Evolutionary conservation across 1,139 yeast genomes (phyloP).

Genomic region (Debaryomycetaceae sp.): DNA sequence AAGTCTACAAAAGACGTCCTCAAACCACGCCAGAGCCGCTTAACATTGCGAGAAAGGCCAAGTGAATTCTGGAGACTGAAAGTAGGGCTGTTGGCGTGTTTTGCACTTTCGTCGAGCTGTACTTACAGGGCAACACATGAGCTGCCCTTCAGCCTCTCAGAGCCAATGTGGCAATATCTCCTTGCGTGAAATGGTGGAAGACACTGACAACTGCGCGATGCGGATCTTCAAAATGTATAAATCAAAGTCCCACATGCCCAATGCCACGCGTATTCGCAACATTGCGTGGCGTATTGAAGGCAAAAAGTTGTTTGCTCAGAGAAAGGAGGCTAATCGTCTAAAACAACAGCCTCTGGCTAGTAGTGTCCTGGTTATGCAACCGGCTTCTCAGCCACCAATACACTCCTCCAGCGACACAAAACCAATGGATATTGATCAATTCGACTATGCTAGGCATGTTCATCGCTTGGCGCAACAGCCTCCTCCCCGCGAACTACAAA

Average conservation of each 20-base stretch:
- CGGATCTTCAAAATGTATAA: slow-evolving; percentile 33
- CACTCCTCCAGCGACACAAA: slow-evolving; percentile 2
- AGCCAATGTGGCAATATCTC: no score
- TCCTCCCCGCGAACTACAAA: background rate
- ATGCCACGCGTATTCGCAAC: slow-evolving; percentile 32
- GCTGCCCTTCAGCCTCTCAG: no score
- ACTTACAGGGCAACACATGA: no score
- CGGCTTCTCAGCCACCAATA: background rate
- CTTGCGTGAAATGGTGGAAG: slow-evolving; percentile 12
- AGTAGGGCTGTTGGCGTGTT: no score
- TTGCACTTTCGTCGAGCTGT: no score
- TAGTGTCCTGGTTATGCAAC: slow-evolving; percentile 1
- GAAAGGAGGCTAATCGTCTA: no score
- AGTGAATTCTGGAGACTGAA: no score
- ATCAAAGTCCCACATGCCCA: slow-evolving; percentile 32
- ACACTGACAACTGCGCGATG: slow-evolving; percentile 23
- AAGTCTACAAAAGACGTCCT: no score
- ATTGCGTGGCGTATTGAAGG: slow-evolving; percentile 40
- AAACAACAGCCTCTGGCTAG: slow-evolving; percentile 1
- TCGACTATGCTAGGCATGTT: slow-evolving; percentile 39
- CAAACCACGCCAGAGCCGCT: no score
- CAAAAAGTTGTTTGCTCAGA: slow-evolving; percentile 14
- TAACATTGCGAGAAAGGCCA: no score
- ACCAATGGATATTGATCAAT: slow-evolving; percentile 28
- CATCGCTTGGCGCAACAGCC: slow-evolving; percentile 22